A percentile compares a stretch with the other conserved stretches of the same genome.
Conservation (phyloP, 805 yeast species). For the Helenozyma rhizophorensis region DNA sequence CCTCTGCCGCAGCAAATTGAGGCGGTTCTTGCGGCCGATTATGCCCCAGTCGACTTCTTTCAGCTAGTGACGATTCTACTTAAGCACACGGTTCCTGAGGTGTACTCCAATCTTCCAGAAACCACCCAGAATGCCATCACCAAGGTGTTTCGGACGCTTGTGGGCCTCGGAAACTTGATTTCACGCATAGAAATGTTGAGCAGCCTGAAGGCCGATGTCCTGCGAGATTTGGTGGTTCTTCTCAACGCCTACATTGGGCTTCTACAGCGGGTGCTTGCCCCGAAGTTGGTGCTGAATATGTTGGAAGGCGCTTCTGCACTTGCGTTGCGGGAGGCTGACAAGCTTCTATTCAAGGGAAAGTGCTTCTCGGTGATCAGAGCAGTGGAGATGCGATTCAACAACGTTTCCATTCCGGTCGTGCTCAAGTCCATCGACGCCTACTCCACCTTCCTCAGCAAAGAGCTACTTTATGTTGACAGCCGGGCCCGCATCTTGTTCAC, state of each 20-base stretch:
- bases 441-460: constrained; percentile 15
- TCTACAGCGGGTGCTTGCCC: constrained; percentile 13
- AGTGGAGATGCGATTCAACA: constrained; percentile 9
- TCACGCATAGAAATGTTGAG: constrained; percentile 8
- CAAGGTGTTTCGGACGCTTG: constrained; percentile 18
- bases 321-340: constrained; percentile 31
- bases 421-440: constrained; percentile 18
- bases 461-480: constrained; percentile 14
- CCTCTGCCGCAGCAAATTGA: constrained; percentile 12
- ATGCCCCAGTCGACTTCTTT: constrained; percentile 7
- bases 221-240: neutral
- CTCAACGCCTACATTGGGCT: constrained; percentile 11
- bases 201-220: constrained; percentile 11
- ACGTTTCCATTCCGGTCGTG: constrained; percentile 10
- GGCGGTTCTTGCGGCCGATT: constrained; percentile 1
- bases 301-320: constrained; percentile 3
- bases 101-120: constrained; percentile 18
- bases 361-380: constrained; percentile 24
- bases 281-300: constrained; percentile 12
- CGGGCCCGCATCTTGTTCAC: constrained; percentile 17
- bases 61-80: constrained; percentile 21
- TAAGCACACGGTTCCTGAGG: constrained; percentile 31
- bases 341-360: constrained; percentile 33
- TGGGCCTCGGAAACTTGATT: constrained; percentile 31
- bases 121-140: constrained; percentile 7